Evolutionary conservation across 306 rosid genomes (phyloP).

Genomic region (Echinosophora koreensis): DNA sequence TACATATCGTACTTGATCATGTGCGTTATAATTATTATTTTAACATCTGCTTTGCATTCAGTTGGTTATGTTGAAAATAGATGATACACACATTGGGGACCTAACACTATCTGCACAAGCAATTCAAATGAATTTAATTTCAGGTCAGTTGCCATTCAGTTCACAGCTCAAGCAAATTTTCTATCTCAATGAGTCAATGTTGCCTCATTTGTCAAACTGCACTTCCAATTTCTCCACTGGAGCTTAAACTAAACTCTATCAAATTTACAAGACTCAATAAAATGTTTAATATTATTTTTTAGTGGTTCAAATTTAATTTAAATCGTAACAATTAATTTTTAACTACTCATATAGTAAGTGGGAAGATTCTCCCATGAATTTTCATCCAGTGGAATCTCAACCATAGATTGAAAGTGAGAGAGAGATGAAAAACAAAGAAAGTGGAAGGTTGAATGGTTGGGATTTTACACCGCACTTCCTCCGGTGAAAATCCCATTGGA

Average conservation of each 20-base stretch:
- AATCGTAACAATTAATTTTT: neutral
- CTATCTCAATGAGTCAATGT: constrained; percentile 23
- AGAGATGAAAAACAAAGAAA: no score
- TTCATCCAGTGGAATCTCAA: no score
- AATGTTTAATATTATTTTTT: neutral
- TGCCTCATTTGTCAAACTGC: constrained; percentile 53
- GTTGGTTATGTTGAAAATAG: constrained; percentile 46
- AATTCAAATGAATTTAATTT: constrained; percentile 51
- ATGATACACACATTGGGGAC: constrained; percentile 50
- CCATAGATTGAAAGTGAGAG: no score
- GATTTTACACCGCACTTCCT: no score
- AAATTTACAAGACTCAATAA: neutral
- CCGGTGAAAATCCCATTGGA: no score
- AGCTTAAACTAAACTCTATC: neutral
- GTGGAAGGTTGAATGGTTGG: no score
- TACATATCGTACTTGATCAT: constrained; percentile 11
- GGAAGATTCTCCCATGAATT: no score
- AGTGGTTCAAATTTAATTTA: neutral
- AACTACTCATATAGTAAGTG: no score
- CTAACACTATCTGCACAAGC: constrained; percentile 51
- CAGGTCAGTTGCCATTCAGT: constrained; percentile 24
- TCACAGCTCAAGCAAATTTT: constrained; percentile 29
- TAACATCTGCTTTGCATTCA: constrained; percentile 31
- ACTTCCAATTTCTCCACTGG: constrained; percentile 10
- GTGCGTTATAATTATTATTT: constrained; percentile 28